Conservation (phyloP, 805 yeast species). For the Ogataea methanolica region DNA sequence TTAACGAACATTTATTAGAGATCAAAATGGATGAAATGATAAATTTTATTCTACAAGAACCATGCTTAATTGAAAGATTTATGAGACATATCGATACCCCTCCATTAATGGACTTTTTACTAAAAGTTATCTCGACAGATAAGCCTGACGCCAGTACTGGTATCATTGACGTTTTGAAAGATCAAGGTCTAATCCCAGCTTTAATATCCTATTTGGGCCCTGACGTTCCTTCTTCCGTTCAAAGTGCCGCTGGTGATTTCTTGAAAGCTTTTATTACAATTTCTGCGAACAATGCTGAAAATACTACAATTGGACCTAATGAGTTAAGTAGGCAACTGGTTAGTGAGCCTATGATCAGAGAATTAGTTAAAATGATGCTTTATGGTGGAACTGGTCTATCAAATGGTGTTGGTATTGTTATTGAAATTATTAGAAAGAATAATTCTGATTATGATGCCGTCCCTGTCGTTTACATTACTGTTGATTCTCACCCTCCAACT, state of each 20-base stretch:
- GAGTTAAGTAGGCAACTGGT: slow-evolving; percentile 89
- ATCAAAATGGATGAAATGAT: slow-evolving; percentile 80
- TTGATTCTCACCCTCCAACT: slow-evolving; percentile 88
- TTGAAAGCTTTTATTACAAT: slow-evolving; percentile 90
- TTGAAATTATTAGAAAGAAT: slow-evolving; percentile 91
- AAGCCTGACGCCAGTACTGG: slow-evolving; percentile 88
- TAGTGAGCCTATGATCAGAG: slow-evolving; percentile 60
- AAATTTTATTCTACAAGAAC: slow-evolving; percentile 65
- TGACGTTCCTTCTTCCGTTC: slow-evolving; percentile 61
- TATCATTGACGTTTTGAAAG: slow-evolving; percentile 67
- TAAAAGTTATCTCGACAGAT: slow-evolving; percentile 89
- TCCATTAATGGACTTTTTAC: slow-evolving; percentile 85
- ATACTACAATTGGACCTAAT: slow-evolving; percentile 93
- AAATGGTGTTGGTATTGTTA: slow-evolving; percentile 91
- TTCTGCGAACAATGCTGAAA: slow-evolving; percentile 87
- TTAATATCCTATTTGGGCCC: slow-evolving; percentile 71
- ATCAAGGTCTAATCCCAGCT: slow-evolving; percentile 68
- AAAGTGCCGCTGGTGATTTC: slow-evolving; percentile 93
- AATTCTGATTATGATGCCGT: slow-evolving; percentile 92
- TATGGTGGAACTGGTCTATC: slow-evolving; percentile 82
- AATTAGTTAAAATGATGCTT: slow-evolving; percentile 73
- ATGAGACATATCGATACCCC: slow-evolving; percentile 87
- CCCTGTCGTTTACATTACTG: slow-evolving; percentile 75
- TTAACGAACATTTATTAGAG: slow-evolving; percentile 84
- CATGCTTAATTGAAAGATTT: slow-evolving; percentile 71